Evolutionary conservation across 176 grass and related monocot species (phyloP).

Genomic region (Eremochloa ophiuroides): DNA sequence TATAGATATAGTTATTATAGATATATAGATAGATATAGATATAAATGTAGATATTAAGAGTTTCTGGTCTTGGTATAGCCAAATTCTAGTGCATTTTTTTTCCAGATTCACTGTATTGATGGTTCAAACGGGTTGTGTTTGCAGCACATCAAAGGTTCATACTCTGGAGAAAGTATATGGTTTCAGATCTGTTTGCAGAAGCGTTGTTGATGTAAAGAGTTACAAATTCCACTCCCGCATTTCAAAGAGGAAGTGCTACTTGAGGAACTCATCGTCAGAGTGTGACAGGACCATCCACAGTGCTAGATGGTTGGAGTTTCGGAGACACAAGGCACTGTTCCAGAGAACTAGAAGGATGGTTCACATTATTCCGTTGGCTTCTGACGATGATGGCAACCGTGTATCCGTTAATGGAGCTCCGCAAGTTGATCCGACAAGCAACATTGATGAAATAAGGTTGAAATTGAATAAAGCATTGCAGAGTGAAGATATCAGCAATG

Average conservation of each 20-base stretch:
- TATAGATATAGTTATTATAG: too few relatives aligned
- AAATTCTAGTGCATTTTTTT: background rate
- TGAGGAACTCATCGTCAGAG: conserved; percentile 26
- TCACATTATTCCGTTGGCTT: conserved; percentile 42
- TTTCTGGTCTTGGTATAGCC: background rate
- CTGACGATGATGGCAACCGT: conserved; percentile 56
- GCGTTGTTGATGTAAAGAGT: conserved; percentile 30
- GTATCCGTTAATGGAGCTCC: conserved; percentile 62
- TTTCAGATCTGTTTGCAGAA: conserved; percentile 50
- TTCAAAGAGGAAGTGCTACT: conserved; percentile 46
- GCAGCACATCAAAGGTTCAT: conserved; percentile 65
- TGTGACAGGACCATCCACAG: conserved; percentile 21
- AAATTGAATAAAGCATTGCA: conserved; percentile 68
- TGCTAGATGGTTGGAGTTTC: conserved; percentile 59
- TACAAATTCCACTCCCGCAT: conserved; percentile 37
- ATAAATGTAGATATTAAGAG: background rate
- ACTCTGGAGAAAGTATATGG: conserved; percentile 45
- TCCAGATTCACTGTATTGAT: background rate
- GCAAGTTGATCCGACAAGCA: conserved; percentile 50
- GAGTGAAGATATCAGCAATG: conserved; percentile 64
- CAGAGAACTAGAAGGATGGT: conserved; percentile 41
- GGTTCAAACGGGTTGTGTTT: conserved; percentile 6
- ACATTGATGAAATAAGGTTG: conserved; percentile 70
- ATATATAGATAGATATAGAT: too few relatives aligned
- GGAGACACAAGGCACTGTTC: conserved; percentile 30